Conservation (phyloP, 306 rosid genomes). For the Quercus dentata region DNA sequence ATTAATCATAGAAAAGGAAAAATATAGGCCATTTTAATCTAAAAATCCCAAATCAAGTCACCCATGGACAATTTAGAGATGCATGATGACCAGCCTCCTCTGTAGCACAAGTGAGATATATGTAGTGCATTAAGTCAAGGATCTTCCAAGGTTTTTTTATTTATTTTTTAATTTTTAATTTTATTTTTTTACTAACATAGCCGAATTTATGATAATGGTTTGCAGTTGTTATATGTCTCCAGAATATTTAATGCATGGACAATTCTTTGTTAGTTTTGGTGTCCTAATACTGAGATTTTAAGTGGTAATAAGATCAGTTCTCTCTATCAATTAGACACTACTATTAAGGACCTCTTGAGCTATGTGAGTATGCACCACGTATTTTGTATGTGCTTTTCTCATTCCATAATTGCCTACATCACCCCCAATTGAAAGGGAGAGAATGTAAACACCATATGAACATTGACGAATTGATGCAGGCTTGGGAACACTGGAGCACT, state of each 20-base stretch:
- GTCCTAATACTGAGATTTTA: conserved; percentile 42
- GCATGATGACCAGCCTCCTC: no score
- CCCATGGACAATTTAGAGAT: no score
- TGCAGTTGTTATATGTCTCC: conserved; percentile 61
- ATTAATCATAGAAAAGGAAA: no score
- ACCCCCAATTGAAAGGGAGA: no score
- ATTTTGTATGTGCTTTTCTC: neutral
- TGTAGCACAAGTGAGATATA: no score
- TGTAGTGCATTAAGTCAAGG: no score
- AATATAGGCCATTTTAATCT: no score
- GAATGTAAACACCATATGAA: neutral
- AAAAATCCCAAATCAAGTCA: no score
- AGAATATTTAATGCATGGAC: conserved; percentile 39
- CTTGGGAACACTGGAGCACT: conserved; percentile 47
- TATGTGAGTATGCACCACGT: neutral
- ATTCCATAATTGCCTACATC: neutral
- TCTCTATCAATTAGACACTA: neutral
- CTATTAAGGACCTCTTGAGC: neutral
- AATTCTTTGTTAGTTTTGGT: conserved; percentile 33
- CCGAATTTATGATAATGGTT: no score
- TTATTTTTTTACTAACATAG: no score
- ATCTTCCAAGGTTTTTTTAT: no score
- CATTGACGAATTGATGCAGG: conserved; percentile 20
- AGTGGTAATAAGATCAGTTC: conserved; percentile 18
- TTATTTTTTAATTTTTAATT: no score